phyloP scores from a whole-genome alignment of 1,284 basidiomycete species.

The Cryptococcus depauperatus region DNA sequence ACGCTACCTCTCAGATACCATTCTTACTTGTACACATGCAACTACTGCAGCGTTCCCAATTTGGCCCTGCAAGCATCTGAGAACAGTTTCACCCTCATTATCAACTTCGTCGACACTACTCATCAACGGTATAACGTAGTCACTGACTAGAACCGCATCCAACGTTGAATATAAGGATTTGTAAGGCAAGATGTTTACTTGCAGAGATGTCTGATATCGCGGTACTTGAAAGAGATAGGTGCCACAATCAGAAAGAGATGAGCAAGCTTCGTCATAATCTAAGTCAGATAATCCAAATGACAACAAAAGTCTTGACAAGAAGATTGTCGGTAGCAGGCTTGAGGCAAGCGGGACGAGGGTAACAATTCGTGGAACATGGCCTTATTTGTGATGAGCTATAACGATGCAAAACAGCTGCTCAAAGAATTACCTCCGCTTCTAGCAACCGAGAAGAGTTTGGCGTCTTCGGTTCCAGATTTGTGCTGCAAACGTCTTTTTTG shows the following conservation, averaged over 20 bases:
- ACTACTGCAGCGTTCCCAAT: constrained; percentile 53
- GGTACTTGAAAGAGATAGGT: constrained; percentile 67
- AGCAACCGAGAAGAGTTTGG: constrained; percentile 44
- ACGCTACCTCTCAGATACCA: background rate
- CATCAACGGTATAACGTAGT: constrained; percentile 80
- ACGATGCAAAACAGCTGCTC: background rate
- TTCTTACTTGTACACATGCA: constrained; percentile 52
- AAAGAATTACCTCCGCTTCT: constrained; percentile 37
- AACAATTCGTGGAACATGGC: constrained; percentile 46
- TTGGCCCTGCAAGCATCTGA: constrained; percentile 78
- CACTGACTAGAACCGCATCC: constrained; percentile 79
- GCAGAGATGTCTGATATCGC: constrained; percentile 79
- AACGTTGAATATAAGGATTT: constrained; percentile 67
- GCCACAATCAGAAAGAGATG: constrained; percentile 38
- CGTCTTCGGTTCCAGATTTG: constrained; percentile 51
- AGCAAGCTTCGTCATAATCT: constrained; percentile 34
- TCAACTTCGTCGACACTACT: constrained; percentile 77
- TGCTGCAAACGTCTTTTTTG: constrained; percentile 55
- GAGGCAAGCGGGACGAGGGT: constrained; percentile 43
- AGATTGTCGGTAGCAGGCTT: constrained; percentile 54
- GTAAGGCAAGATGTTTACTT: constrained; percentile 70
- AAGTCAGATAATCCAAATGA: constrained; percentile 56
- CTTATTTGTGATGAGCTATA: constrained; percentile 12
- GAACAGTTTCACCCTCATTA: constrained; percentile 75
- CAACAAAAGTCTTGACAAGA: constrained; percentile 64